phyloP scores from a whole-genome alignment of 225 moss, liverwort and hornwort species.

The Physcomitrellopsis africana region DNA sequence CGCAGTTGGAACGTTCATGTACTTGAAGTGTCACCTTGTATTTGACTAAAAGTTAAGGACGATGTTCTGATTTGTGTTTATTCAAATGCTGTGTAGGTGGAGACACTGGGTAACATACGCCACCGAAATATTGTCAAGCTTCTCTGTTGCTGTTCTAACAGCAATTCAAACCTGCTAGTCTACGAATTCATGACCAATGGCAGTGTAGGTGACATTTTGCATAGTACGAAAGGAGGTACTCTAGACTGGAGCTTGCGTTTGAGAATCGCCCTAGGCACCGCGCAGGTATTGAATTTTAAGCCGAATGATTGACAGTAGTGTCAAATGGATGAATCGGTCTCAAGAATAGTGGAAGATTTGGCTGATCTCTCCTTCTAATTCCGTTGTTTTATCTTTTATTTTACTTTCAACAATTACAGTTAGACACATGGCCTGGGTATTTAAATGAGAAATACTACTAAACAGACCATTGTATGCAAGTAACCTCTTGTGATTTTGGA shows the following conservation, averaged over 20 bases:
- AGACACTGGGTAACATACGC: constrained; percentile 65
- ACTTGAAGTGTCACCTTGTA: neutral
- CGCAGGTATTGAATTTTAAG: constrained; percentile 45
- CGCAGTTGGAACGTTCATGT: neutral
- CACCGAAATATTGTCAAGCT: constrained; percentile 77
- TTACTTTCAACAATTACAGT: too few relatives aligned
- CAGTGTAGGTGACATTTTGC: constrained; percentile 68
- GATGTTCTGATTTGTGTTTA: neutral
- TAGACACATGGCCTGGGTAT: too few relatives aligned
- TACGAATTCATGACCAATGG: constrained; percentile 72
- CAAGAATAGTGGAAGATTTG: too few relatives aligned
- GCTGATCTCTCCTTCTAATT: too few relatives aligned
- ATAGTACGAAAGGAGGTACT: constrained; percentile 55
- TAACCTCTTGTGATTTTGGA: constrained; percentile 22
- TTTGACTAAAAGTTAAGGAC: constrained; percentile 6
- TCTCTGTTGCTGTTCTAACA: constrained; percentile 63
- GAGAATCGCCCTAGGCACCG: constrained; percentile 59
- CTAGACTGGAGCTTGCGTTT: constrained; percentile 60
- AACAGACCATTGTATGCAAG: neutral
- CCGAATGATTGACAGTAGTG: neutral
- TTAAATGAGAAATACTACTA: too few relatives aligned
- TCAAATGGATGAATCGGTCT: neutral
- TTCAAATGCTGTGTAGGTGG: constrained; percentile 47
- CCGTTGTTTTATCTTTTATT: too few relatives aligned
- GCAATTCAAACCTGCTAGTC: constrained; percentile 55